Conservation (phyloP, 768 basidiomycete genomes). For the Lactarius sp. region DNA sequence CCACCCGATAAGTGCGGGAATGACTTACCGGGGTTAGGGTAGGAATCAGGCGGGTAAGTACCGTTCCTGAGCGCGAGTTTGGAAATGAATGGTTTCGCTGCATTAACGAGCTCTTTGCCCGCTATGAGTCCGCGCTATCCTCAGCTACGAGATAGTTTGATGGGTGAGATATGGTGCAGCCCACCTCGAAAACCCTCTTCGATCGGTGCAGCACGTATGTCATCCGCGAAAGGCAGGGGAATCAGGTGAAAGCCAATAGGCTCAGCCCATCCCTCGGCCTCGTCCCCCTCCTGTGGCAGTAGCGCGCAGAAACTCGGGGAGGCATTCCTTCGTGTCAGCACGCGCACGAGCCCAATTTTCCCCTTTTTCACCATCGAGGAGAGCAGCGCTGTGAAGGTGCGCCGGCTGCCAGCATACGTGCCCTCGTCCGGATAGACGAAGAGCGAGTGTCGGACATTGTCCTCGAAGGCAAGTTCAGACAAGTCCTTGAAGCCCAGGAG, state of each 20-base stretch:
- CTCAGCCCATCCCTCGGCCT: constrained; percentile 69
- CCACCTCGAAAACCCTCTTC: constrained; percentile 60
- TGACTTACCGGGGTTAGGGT: constrained; percentile 79
- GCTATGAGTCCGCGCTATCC: constrained; percentile 41
- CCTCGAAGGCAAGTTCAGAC: constrained; percentile 67
- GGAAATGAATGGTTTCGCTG: constrained; percentile 69
- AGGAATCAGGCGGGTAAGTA: constrained; percentile 81
- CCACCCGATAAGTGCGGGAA: neutral
- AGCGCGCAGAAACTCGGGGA: constrained; percentile 79
- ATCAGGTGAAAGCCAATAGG: constrained; percentile 93
- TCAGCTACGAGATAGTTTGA: constrained; percentile 4
- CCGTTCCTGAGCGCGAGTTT: constrained; percentile 76
- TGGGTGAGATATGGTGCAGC: constrained; percentile 13
- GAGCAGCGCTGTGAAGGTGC: constrained; percentile 85
- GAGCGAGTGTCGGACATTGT: constrained; percentile 86
- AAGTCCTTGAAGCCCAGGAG: constrained; percentile 88
- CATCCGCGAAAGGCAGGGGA: constrained; percentile 91
- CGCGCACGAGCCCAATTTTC: constrained; percentile 75
- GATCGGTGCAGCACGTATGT: constrained; percentile 76
- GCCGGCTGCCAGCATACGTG: constrained; percentile 84
- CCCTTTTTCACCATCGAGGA: constrained; percentile 76
- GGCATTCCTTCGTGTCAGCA: constrained; percentile 62
- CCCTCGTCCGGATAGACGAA: constrained; percentile 94
- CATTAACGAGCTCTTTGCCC: constrained; percentile 57
- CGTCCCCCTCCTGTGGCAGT: constrained; percentile 73